Percentiles rank a stretch among this genome's conserved stretches.
Evolutionary conservation across 306 rosid species (phyloP).

Genomic region (Fagus crenata): DNA sequence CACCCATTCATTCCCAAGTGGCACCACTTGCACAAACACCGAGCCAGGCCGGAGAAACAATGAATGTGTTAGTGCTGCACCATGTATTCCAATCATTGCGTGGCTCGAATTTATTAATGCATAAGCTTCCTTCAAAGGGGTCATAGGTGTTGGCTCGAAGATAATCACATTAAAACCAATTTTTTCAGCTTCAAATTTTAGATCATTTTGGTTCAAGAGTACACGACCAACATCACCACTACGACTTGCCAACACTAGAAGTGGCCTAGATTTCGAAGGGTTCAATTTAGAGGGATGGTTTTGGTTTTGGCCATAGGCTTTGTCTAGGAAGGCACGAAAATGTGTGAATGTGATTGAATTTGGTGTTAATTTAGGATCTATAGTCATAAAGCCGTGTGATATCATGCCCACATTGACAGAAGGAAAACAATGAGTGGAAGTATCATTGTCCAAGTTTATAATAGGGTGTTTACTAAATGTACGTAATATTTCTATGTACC

Average conservation of each 20-base stretch:
- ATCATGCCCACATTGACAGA: conserved; percentile 44
- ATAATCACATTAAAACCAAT: conserved; percentile 41
- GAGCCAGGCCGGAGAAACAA: conserved; percentile 38
- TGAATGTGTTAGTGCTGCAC: conserved; percentile 42
- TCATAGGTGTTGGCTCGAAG: conserved; percentile 29
- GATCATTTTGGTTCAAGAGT: conserved; percentile 30
- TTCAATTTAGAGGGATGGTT: neutral
- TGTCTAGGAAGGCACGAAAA: conserved; percentile 38
- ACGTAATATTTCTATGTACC: conserved; percentile 27
- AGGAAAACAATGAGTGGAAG: conserved; percentile 46
- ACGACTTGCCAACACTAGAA: conserved; percentile 18
- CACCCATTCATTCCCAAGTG: conserved; percentile 39
- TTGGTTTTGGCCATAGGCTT: conserved; percentile 21
- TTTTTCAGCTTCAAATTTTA: conserved; percentile 12
- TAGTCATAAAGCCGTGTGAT: conserved; percentile 43
- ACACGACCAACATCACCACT: neutral
- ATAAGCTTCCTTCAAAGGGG: conserved; percentile 26
- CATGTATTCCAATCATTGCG: conserved; percentile 47
- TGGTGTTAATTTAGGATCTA: conserved; percentile 28
- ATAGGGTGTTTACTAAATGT: conserved; percentile 39
- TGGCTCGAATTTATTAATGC: conserved; percentile 42
- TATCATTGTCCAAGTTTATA: conserved; percentile 44
- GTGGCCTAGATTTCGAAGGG: neutral
- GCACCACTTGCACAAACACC: conserved; percentile 47
- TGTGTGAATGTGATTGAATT: conserved; percentile 18